Evolutionary conservation across 306 rosid species (phyloP).

Genomic region (Vigna mungo): DNA sequence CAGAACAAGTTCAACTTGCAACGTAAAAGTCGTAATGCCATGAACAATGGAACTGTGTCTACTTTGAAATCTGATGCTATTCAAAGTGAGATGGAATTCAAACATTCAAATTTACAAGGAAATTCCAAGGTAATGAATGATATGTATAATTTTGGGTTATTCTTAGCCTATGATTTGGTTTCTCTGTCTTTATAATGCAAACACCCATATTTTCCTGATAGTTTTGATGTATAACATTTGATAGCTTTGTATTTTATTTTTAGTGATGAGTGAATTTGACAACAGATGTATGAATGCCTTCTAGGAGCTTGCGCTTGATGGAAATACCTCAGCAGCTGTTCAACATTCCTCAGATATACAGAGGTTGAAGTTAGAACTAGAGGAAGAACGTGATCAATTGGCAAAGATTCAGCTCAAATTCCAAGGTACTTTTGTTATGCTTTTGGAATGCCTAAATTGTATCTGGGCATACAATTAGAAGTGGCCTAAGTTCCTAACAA

Average conservation of each 20-base stretch:
- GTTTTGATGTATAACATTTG: not conserved
- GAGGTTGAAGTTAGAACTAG: conserved; percentile 62
- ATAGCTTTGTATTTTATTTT: conserved; percentile 37
- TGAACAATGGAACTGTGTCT: conserved; percentile 59
- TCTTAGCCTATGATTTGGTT: conserved; percentile 10
- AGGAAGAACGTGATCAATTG: conserved; percentile 57
- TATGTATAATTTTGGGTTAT: conserved; percentile 38
- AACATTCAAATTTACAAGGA: conserved; percentile 53
- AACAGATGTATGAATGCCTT: conserved; percentile 87
- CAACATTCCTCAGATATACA: conserved; percentile 57
- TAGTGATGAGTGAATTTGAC: conserved; percentile 84
- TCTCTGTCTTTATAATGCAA: not conserved
- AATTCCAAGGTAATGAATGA: conserved; percentile 61
- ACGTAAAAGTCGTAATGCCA: conserved; percentile 47
- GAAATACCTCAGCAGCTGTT: conserved; percentile 47
- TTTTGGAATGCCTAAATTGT: conserved; percentile 24
- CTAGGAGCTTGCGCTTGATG: conserved; percentile 83
- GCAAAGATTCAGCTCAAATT: conserved; percentile 51
- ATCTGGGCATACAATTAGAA: not conserved
- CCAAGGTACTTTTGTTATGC: conserved; percentile 51
- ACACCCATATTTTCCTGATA: not conserved
- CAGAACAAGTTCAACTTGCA: conserved; percentile 53
- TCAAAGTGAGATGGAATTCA: conserved; percentile 48
- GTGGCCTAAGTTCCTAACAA: conserved; percentile 16
- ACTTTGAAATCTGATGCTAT: conserved; percentile 43